Conservation (phyloP, 208 protist genomes). For the Trypanosoma melophagium region DNA sequence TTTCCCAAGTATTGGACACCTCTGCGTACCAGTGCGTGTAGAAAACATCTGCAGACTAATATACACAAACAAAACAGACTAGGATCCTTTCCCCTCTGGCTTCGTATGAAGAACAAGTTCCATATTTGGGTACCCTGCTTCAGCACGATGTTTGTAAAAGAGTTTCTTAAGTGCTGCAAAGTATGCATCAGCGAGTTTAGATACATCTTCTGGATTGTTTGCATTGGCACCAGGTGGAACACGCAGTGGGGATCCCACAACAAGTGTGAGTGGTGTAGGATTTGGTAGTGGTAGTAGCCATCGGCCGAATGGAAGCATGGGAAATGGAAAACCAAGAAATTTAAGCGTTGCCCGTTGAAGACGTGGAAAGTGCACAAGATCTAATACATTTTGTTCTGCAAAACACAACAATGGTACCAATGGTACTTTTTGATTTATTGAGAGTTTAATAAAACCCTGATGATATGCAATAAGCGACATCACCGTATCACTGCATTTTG, state of each 20-base stretch:
- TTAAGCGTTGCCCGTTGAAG: slow-evolving; percentile 65
- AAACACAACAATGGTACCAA: slow-evolving; percentile 85
- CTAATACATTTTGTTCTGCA: slow-evolving; percentile 77
- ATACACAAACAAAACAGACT: too few species aligned
- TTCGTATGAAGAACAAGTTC: slow-evolving; percentile 61
- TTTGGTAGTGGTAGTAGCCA: slow-evolving; percentile 71
- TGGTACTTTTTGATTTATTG: slow-evolving; percentile 56
- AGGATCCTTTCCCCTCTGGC: slow-evolving; percentile 30
- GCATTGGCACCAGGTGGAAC: slow-evolving; percentile 53
- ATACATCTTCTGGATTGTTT: slow-evolving; percentile 62
- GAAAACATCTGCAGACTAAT: too few species aligned
- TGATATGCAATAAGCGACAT: slow-evolving; percentile 80
- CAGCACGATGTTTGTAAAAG: slow-evolving; percentile 71
- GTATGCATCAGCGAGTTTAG: slow-evolving; percentile 49
- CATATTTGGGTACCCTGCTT: slow-evolving; percentile 78
- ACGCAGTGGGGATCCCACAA: slow-evolving; percentile 64
- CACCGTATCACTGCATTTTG: slow-evolving; percentile 35
- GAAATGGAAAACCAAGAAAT: slow-evolving; percentile 79
- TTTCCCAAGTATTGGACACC: too few species aligned
- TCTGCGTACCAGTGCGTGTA: too few species aligned
- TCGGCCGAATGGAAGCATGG: slow-evolving; percentile 70
- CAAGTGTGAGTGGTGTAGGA: slow-evolving; percentile 54
- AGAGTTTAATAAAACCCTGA: slow-evolving; percentile 76
- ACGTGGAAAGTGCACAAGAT: slow-evolving; percentile 55
- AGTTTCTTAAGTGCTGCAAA: slow-evolving; percentile 58